Base-by-base conservation (phyloP, 2,329 filamentous ascomycete species). In the Fonsecaea erecta region DNA sequence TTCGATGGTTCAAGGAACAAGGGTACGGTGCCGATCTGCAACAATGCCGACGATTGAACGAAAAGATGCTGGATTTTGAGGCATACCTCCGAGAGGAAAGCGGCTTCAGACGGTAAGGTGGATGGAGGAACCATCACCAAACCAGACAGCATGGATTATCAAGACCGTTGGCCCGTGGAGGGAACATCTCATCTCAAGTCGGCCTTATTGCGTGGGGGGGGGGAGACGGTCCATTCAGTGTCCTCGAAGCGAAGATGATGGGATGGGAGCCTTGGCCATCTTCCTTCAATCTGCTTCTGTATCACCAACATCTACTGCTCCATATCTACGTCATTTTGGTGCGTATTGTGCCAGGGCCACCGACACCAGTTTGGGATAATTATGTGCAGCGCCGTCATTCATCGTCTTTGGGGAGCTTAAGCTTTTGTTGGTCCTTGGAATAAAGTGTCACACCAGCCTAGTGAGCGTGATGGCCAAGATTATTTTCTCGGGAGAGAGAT, bases 81-180 rank as follows among this genome's bases (percentile, higher is more conserved):
- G 75, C 73, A 6, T 85, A 82, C 81, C 64, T 85, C 67, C 74
- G 75, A 72, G 76, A 79, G 72, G 80, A 82, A 66, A 84, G 82
- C 71, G 75, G 72, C 2, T 84, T 70, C 60, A 66, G 64, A 43
- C 54, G 64, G 26, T 70, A 52, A 70, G 12, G n/a, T 52, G 26
- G 21, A 57, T 3, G 51, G 43, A 48, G 18, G 26, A n/a, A n/a
- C n/a, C n/a, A n/a, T n/a, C n/a, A 48, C 26, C 18, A 48, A 48
- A 48, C 43, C 43, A 4, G 3, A 24, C 9, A 9, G 18, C 43
- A 56, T 26, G 21, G 28, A 26, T 56, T 18, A 5, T 56, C 32
- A 5, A 56, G 16, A 56, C 14, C 14, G 53, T 56, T 35, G 34
- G 26, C 14, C 6, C 26, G 26, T 14, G 26, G 26, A 32, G 26